Base-by-base conservation (phyloP, 2,329 filamentous ascomycete species). In the Cladosporium phlei region DNA sequence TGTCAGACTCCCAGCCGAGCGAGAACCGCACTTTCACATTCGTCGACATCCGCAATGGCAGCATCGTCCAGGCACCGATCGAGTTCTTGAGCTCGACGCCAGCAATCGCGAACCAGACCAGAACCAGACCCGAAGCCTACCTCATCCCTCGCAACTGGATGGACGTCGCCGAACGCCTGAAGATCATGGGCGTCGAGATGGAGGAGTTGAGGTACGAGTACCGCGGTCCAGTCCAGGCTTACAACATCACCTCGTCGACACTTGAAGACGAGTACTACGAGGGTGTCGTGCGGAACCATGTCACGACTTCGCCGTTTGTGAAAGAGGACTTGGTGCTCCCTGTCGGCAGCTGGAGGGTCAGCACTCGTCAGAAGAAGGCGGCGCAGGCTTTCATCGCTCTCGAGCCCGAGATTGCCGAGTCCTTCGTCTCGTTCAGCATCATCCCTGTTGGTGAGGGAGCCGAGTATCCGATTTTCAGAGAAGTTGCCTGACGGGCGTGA, bases 381-480 rank as follows among this genome's bases (percentile, higher is more conserved):
- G 56, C 52, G 12, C 53, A 57, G 52, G 54, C 56, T 8, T 58
- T 59, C 48, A 51, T 54, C 20, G 46, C 54, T 10, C 35, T 60
- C 19, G 55, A 60, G 47, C 58, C 58, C n/a, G 58, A 59, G 54
- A 56, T 53, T 20, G 51, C 55, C 32, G 55, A 55, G 35, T 55
- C 51, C 42, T 53, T 53, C 40, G 58, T 52, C 4, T 50, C 47
- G 14, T 60, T 58, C 32, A 57, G 55, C 40, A 52, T 54, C 24
- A 47, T 59, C 9, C 53, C 54, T 9, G 27, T 58, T 14, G 47
- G 53, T 19, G 46, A 38, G 2, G 56, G 55, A 4, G 57, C 58
- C 20, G 57, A 59, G 32, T 59, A 57, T 42, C 53, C 50, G 1
- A 49, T 53, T 21, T 55, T 53, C 19, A 50, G 52, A 32, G 38